Evolutionary conservation across 805 yeast genomes (phyloP).

Genomic region (Ogataea neopini): DNA sequence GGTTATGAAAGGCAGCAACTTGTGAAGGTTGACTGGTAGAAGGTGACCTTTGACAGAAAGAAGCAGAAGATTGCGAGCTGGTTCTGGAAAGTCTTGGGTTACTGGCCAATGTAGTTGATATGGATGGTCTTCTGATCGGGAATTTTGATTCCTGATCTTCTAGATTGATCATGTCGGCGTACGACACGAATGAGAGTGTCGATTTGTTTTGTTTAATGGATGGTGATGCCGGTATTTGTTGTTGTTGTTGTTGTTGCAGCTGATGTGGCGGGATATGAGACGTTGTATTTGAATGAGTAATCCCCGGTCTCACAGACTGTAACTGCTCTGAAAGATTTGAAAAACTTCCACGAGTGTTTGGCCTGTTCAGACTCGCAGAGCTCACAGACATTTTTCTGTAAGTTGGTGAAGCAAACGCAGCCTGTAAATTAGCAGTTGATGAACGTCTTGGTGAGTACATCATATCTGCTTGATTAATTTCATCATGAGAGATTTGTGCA

Average conservation of each 20-base stretch:
- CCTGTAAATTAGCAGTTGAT: conserved; percentile 51
- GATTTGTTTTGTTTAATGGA: conserved; percentile 36
- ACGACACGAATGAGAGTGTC: conserved; percentile 61
- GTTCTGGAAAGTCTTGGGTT: conserved; percentile 30
- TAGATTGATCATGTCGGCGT: conserved; percentile 74
- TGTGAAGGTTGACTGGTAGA: conserved; percentile 10
- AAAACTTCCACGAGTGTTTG: conserved; percentile 23
- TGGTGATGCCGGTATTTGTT: conserved; percentile 34
- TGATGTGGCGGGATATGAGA: conserved; percentile 13
- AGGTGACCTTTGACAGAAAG: conserved; percentile 26
- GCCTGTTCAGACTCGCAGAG: conserved; percentile 23
- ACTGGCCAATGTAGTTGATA: conserved; percentile 43
- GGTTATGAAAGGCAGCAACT: conserved; percentile 15
- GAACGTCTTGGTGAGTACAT: conserved; percentile 54
- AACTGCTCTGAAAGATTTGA: conserved; percentile 32
- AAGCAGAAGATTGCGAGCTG: conserved; percentile 24
- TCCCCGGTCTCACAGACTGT: conserved; percentile 17
- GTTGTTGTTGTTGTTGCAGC: conserved; percentile 9
- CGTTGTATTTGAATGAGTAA: conserved; percentile 13
- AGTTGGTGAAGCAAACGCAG: conserved; percentile 30
- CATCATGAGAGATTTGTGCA: conserved; percentile 40
- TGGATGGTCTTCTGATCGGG: conserved; percentile 59
- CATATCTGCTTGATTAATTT: conserved; percentile 41
- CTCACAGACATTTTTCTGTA: conserved; percentile 22
- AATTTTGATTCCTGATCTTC: conserved; percentile 50